Base-by-base conservation (phyloP, 208 protist species). In the Acanthamoeba quina region DNA sequence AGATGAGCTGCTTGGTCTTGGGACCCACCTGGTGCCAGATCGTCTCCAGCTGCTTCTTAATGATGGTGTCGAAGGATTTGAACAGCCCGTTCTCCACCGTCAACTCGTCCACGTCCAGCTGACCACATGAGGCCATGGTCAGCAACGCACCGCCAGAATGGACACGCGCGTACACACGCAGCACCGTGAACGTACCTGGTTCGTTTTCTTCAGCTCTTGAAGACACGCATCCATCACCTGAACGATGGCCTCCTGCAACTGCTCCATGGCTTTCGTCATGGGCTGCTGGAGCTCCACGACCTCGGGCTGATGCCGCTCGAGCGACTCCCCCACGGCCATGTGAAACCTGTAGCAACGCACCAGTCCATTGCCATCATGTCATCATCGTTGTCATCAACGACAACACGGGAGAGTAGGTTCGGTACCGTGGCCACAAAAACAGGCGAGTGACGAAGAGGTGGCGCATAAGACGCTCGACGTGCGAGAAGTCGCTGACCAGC, bases 51-150 rank as follows among this genome's bases (percentile, higher is more conserved):
- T 94, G 90, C 19, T 29, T 80, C 49, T 68, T 58, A 41, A 94
- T 94, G 26, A 94, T 94, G 10, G 70, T 94, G 29, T 94, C 90
- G 13, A 94, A 94, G 37, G 70, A 86, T 26, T 83, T 78, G 90
- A 94, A 94, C 52, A 94, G 70, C 11, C 90, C 66, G 29, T 94
- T 94, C 54, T 94, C 90, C 2, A 94, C 90, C 34, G 90, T 86
- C 49, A 94, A 41, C 34, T 94, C 90, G 10, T 85, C 70, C 31
- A 94, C 58, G 52, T 86, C 90, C 47, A 94, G 29, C 90, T 94
- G 56, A 44, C n/a, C 9, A 76, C 13, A 1, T 0, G 66, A 34
- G 24, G 64, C 7, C 24, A 11, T 24, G 3, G 68, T 44, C 31
- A 76, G 68, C 58, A n/a, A 64, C 15, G 58, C 58, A 64, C 24